Evolutionary conservation across 768 basidiomycete genomes (phyloP).

Genomic region (Termitomyces bulborhizus): DNA sequence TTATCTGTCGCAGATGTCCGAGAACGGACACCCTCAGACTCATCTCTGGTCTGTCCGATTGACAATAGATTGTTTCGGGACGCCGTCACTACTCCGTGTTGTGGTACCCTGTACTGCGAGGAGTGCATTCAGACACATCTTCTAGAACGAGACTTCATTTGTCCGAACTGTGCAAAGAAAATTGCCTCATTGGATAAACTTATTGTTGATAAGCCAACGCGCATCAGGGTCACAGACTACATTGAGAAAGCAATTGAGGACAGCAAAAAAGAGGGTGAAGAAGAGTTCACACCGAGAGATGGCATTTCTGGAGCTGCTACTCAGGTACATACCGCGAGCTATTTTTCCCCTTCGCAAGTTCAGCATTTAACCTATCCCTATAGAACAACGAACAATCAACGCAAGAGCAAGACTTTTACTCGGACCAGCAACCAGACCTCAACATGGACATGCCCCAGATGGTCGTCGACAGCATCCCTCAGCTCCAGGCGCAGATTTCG

Average conservation of each 20-base stretch:
- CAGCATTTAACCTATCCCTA: neutral
- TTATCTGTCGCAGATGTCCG: slow-evolving; percentile 87
- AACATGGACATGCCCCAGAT: slow-evolving; percentile 66
- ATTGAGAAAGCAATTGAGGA: slow-evolving; percentile 79
- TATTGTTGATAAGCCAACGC: slow-evolving; percentile 68
- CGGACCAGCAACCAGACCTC: slow-evolving; percentile 61
- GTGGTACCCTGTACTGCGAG: slow-evolving; percentile 87
- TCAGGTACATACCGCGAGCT: slow-evolving; percentile 26
- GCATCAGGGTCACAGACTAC: slow-evolving; percentile 74
- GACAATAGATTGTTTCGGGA: slow-evolving; percentile 93
- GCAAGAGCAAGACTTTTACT: slow-evolving; percentile 60
- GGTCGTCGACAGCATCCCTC: slow-evolving; percentile 69
- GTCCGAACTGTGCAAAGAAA: slow-evolving; percentile 86
- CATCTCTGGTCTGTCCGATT: slow-evolving; percentile 79
- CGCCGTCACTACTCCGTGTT: slow-evolving; percentile 94
- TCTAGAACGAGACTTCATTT: slow-evolving; percentile 91
- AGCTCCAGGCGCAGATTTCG: slow-evolving; percentile 79
- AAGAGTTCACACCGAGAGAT: slow-evolving; percentile 25
- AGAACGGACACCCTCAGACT: slow-evolving; percentile 75
- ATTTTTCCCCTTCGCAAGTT: neutral
- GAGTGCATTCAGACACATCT: slow-evolving; percentile 95
- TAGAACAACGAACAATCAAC: slow-evolving; percentile 19
- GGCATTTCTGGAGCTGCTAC: slow-evolving; percentile 17
- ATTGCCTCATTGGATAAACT: slow-evolving; percentile 88
- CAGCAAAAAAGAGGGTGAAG: slow-evolving; percentile 58